Evolutionary conservation across 169 alveolate genomes (phyloP), one percentile per base, ranked within the genome.

Genomic region (Eimeria sp.): DNA sequence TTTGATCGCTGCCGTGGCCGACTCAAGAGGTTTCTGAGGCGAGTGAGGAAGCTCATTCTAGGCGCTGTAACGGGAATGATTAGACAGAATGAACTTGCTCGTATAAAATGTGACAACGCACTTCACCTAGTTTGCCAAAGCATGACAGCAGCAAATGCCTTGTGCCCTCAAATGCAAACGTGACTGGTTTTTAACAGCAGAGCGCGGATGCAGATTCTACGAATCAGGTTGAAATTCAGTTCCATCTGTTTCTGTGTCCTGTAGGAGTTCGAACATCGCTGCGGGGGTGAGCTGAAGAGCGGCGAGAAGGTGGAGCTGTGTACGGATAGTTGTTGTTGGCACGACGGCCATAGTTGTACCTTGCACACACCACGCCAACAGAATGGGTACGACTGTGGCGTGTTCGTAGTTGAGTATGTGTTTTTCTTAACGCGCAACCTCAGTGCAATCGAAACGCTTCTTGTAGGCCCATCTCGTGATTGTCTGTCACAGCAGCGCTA

Each of bases 331-430:
- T 91, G 96, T 58, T 94, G 94, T 68, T 94, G 95, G 96, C 76
- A 49, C 18, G 90, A 80, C 25, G 91, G 66, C 62, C 66, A 62
- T 18, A 87, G 96, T 64, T 60, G 96, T 78, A 56, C 89, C 54
- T 40, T 60, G 88, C 82, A 58, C 82, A 58, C 88, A 40, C 96
- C 96, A 33, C 89, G 87, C 14, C 96, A 85, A 49, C 90, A 85
- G 85, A 95, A 95, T 72, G 95, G 95, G 37, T 95, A 62, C 60
- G 96, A 95, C 76, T 95, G 96, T 68, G 96, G 96, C 66, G 95
- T 95, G 25, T 95, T 95, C 74, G 95, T 95, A 56, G 56, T 95
- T 10, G 94, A 85, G 40, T 95, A 68, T 37, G 90, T 95, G 46
- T 58, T 30, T 56, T 89, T 89, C 62, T 62, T 89, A 30, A 68